Base-by-base conservation (phyloP, 2,329 filamentous ascomycete genomes). In the Beauveria asiatica region DNA sequence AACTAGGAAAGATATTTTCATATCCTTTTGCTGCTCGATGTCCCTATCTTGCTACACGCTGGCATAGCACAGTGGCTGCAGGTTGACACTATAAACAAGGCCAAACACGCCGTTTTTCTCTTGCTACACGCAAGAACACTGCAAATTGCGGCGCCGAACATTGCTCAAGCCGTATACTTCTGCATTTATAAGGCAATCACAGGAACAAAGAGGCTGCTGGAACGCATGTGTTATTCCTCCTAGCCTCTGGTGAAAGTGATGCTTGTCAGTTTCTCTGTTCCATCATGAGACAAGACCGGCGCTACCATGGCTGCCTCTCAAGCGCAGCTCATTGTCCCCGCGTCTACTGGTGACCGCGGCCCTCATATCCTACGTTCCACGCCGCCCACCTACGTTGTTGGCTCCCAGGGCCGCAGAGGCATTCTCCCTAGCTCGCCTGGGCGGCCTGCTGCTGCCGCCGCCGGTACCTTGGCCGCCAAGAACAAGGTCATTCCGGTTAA, bases 361-460 rank as follows among this genome's bases (percentile, higher is more conserved):
- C 83, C 84, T 62, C 83, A 83, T 19, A 79, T 84, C 13, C 73
- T 88, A 65, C 83, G 86, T 58, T 85, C 86, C n/a, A 86, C 90
- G 80, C 87, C 88, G 68, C 90, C 89, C 17, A 94, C 91, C 39
- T 93, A 97, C 70, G 93, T 97, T 53, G 92, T 97, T 59, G 93
- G 93, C 58, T 96, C 92, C 30, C 93, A 97, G 76, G 93, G 93
- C 62, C 86, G 93, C 64, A 85, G 93, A 66, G 93, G 93, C 54
- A 95, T 97, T 44, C 77, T 97, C 63, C 93, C 93, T 17, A 96
- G 92, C 68, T 92, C 92, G 63, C 91, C 92, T 33, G 92, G 92
- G 48, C 83, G 92, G 62, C 89, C 92, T 60, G 85, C 90, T 58
- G 90, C 91, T 27, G 85, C 89, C 37, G 79, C 86, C 23, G 82